A percentile compares a stretch with the other conserved stretches of the same genome.
Evolutionary conservation across 495 filamentous ascomycete genomes (phyloP).

Genomic region (Friedmanniomyces simplex): DNA sequence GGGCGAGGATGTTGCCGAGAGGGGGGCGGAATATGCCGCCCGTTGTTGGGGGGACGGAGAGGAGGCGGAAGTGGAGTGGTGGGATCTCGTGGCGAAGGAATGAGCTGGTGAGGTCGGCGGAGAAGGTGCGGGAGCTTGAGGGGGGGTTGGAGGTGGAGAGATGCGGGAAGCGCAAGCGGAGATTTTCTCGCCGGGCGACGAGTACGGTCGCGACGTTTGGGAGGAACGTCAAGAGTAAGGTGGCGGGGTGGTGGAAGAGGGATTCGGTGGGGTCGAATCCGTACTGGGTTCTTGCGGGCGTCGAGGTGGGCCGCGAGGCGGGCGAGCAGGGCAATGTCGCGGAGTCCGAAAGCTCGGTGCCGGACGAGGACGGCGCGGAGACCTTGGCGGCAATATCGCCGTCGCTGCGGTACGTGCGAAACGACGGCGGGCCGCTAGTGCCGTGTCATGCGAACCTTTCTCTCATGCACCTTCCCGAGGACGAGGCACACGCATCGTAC

Average conservation of each 20-base stretch:
- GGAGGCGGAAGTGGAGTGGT: neutral
- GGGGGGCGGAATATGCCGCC: too few species aligned
- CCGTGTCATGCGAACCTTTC: too few species aligned
- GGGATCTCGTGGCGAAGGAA: neutral
- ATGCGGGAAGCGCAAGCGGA: neutral
- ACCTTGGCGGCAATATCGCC: too few species aligned
- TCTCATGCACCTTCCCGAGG: too few species aligned
- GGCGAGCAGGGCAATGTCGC: neutral
- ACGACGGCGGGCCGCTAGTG: too few species aligned
- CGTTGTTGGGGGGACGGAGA: too few species aligned
- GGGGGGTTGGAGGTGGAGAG: neutral
- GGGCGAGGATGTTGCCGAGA: too few species aligned
- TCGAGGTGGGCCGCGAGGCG: neutral
- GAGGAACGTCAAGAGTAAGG: neutral
- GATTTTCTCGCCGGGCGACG: neutral
- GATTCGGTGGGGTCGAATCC: neutral
- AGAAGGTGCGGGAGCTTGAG: neutral
- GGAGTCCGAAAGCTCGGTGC: too few species aligned
- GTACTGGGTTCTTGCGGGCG: neutral
- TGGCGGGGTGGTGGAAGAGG: neutral
- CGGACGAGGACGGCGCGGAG: too few species aligned
- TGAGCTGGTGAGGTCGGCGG: neutral
- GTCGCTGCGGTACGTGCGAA: too few species aligned
- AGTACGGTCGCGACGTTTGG: neutral
- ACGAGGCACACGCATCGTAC: too few species aligned